These are phyloP conservation scores for Tolypocladium ophioglossoides DNA, from an alignment of 2,329 filamentous ascomycete genomes.

Conservation along the genomic window DNA sequence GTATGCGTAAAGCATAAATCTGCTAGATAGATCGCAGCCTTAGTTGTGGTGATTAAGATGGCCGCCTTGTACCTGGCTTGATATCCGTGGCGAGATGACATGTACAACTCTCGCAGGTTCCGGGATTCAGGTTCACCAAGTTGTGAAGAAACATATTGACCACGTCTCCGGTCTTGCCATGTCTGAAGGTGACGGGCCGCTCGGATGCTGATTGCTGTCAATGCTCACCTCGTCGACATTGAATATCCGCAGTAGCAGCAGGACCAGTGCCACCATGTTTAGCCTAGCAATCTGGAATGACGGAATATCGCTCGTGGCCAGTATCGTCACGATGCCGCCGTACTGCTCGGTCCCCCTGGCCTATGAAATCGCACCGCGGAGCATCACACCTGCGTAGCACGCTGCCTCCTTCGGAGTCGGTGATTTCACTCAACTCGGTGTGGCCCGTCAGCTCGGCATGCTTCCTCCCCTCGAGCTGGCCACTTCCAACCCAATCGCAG, in stretches of 20 bases:
- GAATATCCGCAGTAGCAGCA: background rate
- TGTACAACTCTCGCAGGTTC: background rate
- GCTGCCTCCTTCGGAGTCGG: conserved; percentile 72
- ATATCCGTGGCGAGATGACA: background rate
- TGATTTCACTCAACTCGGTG: conserved; percentile 48
- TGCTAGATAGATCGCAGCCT: background rate
- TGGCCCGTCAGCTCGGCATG: conserved; percentile 55
- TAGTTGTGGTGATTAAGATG: background rate
- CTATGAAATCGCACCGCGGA: conserved; percentile 49
- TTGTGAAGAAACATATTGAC: background rate
- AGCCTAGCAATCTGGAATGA: conserved; percentile 19
- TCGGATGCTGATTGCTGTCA: background rate
- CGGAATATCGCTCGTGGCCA: conserved; percentile 38
- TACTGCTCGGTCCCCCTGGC: conserved; percentile 52
- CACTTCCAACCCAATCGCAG: conserved; percentile 59
- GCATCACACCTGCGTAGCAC: conserved; percentile 68
- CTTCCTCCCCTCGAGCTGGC: conserved; percentile 49
- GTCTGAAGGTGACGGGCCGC: background rate
- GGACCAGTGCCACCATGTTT: background rate
- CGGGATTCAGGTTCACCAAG: too few species aligned
- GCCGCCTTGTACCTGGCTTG: background rate
- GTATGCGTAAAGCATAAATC: background rate
- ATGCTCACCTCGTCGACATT: background rate
- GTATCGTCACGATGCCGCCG: conserved; percentile 48
- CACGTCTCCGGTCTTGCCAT: background rate